These are phyloP conservation scores for Davidsoniella virescens DNA, from an alignment of 2,329 filamentous ascomycete genomes.

Conservation along the genomic window DNA sequence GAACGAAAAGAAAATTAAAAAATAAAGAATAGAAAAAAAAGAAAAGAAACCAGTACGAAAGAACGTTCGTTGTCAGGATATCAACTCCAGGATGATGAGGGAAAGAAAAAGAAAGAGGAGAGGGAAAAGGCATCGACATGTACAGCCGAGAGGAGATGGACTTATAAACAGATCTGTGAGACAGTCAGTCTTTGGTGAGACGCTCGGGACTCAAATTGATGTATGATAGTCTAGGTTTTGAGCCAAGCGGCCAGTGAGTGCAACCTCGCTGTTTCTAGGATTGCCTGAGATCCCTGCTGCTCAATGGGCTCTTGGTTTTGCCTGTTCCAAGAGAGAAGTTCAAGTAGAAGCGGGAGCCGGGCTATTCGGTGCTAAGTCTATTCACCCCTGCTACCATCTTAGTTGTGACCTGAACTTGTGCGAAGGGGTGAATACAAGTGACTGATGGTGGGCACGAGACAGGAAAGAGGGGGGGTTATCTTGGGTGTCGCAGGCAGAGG, in stretches of 20 bases:
- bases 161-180: slow-evolving; percentile 3
- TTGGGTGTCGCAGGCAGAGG: not conserved
- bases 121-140: slow-evolving; percentile 1
- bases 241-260: not conserved
- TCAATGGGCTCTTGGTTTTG: not conserved
- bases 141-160: slow-evolving; percentile 7
- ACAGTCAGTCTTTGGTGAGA: not conserved
- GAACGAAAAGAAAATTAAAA: slow-evolving; percentile 10
- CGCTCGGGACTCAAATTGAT: not conserved
- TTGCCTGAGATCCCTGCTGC: not conserved
- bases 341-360: slow-evolving; percentile 2
- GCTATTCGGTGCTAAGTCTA: not conserved
- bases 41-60: slow-evolving; percentile 11
- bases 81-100: slow-evolving; percentile 12
- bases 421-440: not conserved
- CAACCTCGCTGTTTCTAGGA: not conserved
- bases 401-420: not conserved
- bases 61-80: slow-evolving; percentile 7
- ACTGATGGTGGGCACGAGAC: not conserved
- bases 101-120: slow-evolving; percentile 3
- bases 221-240: not conserved
- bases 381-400: not conserved
- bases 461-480: not conserved
- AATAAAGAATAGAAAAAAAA: not conserved
- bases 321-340: not conserved